These are phyloP conservation scores for Puccinia horiana DNA, from an alignment of 1,284 basidiomycete species.

Conservation along the genomic window DNA sequence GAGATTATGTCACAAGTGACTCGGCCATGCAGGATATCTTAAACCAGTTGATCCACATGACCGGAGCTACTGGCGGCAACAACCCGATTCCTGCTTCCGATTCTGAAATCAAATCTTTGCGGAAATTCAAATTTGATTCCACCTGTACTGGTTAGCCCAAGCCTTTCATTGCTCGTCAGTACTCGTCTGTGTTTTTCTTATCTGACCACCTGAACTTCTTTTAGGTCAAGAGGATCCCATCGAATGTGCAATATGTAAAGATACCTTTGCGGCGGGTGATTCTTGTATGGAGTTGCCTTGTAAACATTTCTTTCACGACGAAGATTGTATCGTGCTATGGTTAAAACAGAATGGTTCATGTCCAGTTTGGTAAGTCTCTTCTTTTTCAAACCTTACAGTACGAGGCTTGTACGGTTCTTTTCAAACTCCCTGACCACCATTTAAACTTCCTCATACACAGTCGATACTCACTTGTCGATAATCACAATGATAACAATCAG, in stretches of 20 bases:
- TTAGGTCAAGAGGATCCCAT: conserved; percentile 61
- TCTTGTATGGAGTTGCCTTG: conserved; percentile 69
- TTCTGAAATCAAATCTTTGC: conserved; percentile 68
- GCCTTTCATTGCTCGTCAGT: neutral
- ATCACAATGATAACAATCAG: neutral
- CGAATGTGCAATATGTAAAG: conserved; percentile 59
- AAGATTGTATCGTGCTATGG: conserved; percentile 78
- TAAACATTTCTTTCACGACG: conserved; percentile 73
- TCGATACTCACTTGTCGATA: conserved; percentile 28
- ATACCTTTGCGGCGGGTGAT: conserved; percentile 53
- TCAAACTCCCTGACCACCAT: neutral
- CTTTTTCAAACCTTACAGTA: neutral
- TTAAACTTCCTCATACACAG: neutral
- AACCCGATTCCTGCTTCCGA: conserved; percentile 72
- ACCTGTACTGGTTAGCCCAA: conserved; percentile 51
- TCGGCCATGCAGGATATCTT: conserved; percentile 75
- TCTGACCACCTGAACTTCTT: conserved; percentile 16
- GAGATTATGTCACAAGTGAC: conserved; percentile 44
- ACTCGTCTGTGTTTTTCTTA: neutral
- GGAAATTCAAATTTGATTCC: conserved; percentile 66
- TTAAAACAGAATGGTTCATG: conserved; percentile 78
- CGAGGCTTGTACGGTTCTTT: neutral
- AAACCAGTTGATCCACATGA: conserved; percentile 73
- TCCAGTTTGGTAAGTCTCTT: conserved; percentile 74
- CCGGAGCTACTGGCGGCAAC: conserved; percentile 63